phyloP scores from a whole-genome alignment of 2,329 filamentous ascomycete species.

The Aspergillus nomiae region DNA sequence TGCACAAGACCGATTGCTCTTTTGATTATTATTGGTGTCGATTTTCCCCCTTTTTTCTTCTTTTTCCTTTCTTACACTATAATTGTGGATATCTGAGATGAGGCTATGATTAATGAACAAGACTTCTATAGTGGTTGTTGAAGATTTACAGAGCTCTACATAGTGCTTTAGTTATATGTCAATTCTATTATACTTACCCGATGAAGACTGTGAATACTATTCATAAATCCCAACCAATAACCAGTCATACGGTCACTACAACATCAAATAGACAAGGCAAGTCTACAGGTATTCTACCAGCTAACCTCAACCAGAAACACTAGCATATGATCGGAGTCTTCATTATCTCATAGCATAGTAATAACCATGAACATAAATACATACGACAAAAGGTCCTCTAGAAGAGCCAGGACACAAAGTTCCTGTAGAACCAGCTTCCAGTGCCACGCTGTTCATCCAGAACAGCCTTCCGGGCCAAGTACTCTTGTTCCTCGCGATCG shows the following conservation, averaged over 20 bases:
- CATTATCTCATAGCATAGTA: slow-evolving; percentile 1
- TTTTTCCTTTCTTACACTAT: neutral
- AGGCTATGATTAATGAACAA: neutral
- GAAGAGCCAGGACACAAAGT: slow-evolving; percentile 64
- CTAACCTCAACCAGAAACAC: no score
- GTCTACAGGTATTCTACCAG: no score
- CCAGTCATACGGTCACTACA: neutral
- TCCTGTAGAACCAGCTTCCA: slow-evolving; percentile 58
- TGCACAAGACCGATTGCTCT: neutral
- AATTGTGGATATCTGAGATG: neutral
- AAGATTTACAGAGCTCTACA: no score
- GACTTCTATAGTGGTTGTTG: no score
- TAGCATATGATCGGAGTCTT: neutral
- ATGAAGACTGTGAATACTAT: no score
- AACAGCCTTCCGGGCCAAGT: slow-evolving; percentile 58
- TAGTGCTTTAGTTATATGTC: neutral
- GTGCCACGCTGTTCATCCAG: slow-evolving; percentile 37
- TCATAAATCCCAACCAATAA: neutral
- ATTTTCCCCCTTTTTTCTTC: neutral
- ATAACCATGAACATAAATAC: neutral
- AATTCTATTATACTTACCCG: neutral
- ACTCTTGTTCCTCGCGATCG: slow-evolving; percentile 71
- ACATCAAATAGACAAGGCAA: no score
- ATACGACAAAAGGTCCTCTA: slow-evolving; percentile 29
- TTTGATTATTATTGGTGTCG: neutral